Conservation (phyloP, 2,329 filamentous ascomycete genomes). For the Cladosporium sp. region DNA sequence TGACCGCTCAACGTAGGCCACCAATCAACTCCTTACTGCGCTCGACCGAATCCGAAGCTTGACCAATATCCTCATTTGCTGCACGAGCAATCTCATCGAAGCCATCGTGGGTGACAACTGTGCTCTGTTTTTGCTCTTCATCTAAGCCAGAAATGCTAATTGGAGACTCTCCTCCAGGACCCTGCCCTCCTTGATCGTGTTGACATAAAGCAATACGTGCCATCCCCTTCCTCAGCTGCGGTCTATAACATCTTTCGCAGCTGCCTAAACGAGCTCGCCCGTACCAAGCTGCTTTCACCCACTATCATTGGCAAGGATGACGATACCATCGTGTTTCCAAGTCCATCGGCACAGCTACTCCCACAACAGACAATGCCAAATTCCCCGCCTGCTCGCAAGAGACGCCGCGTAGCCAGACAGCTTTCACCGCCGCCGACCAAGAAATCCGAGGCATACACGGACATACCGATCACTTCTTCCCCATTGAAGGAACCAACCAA, state of each 20-base stretch:
- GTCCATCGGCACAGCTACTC: background rate
- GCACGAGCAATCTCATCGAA: constrained; percentile 52
- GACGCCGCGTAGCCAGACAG: background rate
- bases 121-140: background rate
- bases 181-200: constrained; percentile 53
- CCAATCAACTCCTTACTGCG: constrained; percentile 53
- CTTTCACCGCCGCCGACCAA: background rate
- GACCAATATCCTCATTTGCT: constrained; percentile 52
- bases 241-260: constrained; percentile 53
- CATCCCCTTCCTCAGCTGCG: constrained; percentile 42
- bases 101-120: constrained; percentile 40
- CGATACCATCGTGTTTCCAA: background rate
- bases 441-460: background rate
- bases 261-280: constrained; percentile 50
- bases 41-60: constrained; percentile 48
- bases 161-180: constrained; percentile 36
- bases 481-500: background rate
- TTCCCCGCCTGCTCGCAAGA: background rate
- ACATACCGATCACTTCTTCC: background rate
- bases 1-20: constrained; percentile 36
- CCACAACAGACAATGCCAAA: background rate
- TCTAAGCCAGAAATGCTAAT: background rate
- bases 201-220: constrained; percentile 50
- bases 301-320: no score
- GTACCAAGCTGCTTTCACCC: constrained; percentile 43